phyloP scores from a whole-genome alignment of 768 basidiomycete genomes.

The Chalciporus chontae region DNA sequence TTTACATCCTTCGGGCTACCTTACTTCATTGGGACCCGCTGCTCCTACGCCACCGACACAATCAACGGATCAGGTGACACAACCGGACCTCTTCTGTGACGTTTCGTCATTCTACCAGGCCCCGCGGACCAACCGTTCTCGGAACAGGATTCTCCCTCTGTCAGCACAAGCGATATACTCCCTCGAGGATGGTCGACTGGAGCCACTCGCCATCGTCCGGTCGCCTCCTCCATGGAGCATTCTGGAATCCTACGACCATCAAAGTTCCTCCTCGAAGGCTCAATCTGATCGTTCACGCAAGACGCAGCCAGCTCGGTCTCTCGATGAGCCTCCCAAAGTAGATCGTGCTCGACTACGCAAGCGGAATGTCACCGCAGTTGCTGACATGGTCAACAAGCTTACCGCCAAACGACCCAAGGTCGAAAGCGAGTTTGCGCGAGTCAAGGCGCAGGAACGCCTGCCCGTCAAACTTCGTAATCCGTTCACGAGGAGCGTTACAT shows the following conservation, averaged over 20 bases:
- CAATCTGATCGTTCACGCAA: neutral
- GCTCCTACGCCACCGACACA: neutral
- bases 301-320: slow-evolving; percentile 3
- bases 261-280: neutral
- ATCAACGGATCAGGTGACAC: neutral
- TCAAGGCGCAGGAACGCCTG: slow-evolving; percentile 2
- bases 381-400: slow-evolving; percentile 19
- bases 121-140: neutral
- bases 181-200: slow-evolving; percentile 6
- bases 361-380: slow-evolving; percentile 18
- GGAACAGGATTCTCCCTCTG: slow-evolving; percentile 15
- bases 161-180: slow-evolving; percentile 18
- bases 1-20: neutral
- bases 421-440: slow-evolving; percentile 19
- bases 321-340: slow-evolving; percentile 11
- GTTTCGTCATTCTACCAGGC: slow-evolving; percentile 20
- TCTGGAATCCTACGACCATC: neutral
- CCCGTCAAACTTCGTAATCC: slow-evolving; percentile 19
- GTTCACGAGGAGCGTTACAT: slow-evolving; percentile 12
- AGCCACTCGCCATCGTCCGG: slow-evolving; percentile 27
- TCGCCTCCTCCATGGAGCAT: slow-evolving; percentile 26
- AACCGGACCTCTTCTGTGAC: neutral
- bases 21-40: neutral
- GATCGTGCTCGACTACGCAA: slow-evolving; percentile 27
- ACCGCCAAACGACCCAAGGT: slow-evolving; percentile 20